Conservation (phyloP, 2,329 filamentous ascomycete species). For the Decorospora gaudefroyi region DNA sequence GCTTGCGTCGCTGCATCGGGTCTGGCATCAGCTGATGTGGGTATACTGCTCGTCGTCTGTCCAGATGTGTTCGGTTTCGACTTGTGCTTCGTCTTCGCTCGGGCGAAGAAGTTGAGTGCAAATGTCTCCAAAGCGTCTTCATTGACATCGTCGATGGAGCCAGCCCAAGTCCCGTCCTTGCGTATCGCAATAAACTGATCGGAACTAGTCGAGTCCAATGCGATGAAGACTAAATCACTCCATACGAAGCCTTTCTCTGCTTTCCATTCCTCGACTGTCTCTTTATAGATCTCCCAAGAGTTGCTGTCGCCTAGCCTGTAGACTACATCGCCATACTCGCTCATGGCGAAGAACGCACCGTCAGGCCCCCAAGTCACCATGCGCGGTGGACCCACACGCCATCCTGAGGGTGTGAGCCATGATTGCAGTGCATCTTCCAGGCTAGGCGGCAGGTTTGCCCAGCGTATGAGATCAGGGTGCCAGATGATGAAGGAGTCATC, state of each 20-base stretch:
- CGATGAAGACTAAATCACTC: slow-evolving; percentile 39
- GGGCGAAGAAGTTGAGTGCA: slow-evolving; percentile 38
- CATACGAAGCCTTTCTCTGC: slow-evolving; percentile 37
- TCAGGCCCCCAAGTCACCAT: slow-evolving; percentile 40
- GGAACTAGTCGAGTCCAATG: slow-evolving; percentile 34
- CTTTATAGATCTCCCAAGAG: slow-evolving; percentile 38
- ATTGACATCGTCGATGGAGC: slow-evolving; percentile 42
- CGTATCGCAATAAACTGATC: slow-evolving; percentile 46
- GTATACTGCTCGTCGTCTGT: slow-evolving; percentile 2
- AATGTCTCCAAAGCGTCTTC: slow-evolving; percentile 42
- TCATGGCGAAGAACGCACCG: slow-evolving; percentile 45
- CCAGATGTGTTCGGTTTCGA: slow-evolving; percentile 18
- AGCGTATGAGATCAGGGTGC: slow-evolving; percentile 42
- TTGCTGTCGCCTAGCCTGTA: slow-evolving; percentile 32
- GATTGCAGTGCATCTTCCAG: slow-evolving; percentile 42
- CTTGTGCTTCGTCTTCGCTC: slow-evolving; percentile 22
- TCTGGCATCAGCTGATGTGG: slow-evolving; percentile 6
- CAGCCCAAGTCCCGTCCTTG: slow-evolving; percentile 44
- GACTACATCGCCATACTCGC: slow-evolving; percentile 43
- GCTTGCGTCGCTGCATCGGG: slow-evolving; percentile 31
- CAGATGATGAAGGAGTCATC: slow-evolving; percentile 42
- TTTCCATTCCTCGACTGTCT: slow-evolving; percentile 46
- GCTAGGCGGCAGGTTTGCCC: slow-evolving; percentile 32
- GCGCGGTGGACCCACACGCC: slow-evolving; percentile 43
- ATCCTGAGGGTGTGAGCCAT: slow-evolving; percentile 46